Conservation (phyloP, 768 basidiomycete genomes). For the Asterophora parasitica region DNA sequence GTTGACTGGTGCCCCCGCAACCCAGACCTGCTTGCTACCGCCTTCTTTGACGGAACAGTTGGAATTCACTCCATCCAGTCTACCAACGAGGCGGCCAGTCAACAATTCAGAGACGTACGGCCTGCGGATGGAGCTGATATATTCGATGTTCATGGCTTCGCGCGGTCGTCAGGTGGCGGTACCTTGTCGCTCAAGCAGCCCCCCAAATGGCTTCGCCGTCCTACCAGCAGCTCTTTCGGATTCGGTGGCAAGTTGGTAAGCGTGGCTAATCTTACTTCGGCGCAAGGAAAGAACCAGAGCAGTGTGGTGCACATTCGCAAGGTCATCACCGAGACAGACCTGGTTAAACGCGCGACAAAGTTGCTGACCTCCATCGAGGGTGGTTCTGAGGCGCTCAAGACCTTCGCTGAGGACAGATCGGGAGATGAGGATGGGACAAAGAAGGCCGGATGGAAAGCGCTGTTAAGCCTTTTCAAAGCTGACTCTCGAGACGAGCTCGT, state of each 20-base stretch:
- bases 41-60: conserved; percentile 93
- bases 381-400: conserved; percentile 41
- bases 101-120: conserved; percentile 35
- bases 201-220: conserved; percentile 94
- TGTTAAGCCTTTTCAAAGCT: conserved; percentile 84
- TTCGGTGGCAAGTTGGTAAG: conserved; percentile 87
- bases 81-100: conserved; percentile 52
- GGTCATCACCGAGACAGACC: conserved; percentile 67
- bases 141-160: conserved; percentile 64
- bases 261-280: conserved; percentile 68
- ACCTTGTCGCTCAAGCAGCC: conserved; percentile 87
- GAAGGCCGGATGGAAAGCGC: conserved; percentile 76
- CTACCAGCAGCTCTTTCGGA: conserved; percentile 77
- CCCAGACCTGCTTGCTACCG: conserved; percentile 83
- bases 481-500: conserved; percentile 89
- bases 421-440: conserved; percentile 26
- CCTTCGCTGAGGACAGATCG: conserved; percentile 64
- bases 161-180: conserved; percentile 41
- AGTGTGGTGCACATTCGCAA: conserved; percentile 74
- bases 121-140: conserved; percentile 65
- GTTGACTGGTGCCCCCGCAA: conserved; percentile 93
- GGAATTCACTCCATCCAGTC: conserved; percentile 91
- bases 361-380: conserved; percentile 60
- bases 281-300: conserved; percentile 79
- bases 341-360: conserved; percentile 70